Evolutionary conservation across 2,329 filamentous ascomycete genomes (phyloP).

Genomic region (Orbilia javanica): DNA sequence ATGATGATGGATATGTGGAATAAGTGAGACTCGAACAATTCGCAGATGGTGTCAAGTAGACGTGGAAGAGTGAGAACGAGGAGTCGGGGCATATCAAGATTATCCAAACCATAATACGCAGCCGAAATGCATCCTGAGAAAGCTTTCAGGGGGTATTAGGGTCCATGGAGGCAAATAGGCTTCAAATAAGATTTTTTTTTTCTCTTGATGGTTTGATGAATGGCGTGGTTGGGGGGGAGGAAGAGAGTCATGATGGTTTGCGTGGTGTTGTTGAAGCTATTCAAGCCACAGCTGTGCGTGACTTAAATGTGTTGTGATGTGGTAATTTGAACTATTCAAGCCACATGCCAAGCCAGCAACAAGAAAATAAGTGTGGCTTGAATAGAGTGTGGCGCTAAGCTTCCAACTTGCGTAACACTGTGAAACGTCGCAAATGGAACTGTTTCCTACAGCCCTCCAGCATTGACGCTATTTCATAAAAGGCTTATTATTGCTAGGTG

Average conservation of each 20-base stretch:
- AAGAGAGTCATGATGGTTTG: not conserved
- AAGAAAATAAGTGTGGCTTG: slow-evolving; percentile 54
- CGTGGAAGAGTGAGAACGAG: slow-evolving; percentile 14
- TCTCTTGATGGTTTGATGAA: not conserved
- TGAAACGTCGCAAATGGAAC: not conserved
- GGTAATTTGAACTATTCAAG: slow-evolving; percentile 10
- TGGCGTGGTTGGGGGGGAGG: slow-evolving; percentile 1
- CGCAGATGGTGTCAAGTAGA: slow-evolving; percentile 12
- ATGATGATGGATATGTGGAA: slow-evolving; percentile 37
- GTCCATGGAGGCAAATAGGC: not conserved
- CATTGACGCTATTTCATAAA: too few species aligned
- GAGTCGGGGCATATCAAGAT: slow-evolving; percentile 5
- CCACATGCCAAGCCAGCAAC: not conserved
- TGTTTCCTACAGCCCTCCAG: not conserved
- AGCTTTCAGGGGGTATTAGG: not conserved
- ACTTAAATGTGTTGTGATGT: slow-evolving; percentile 26
- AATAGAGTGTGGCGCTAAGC: not conserved
- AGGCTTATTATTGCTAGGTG: too few species aligned
- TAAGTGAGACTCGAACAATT: slow-evolving; percentile 33
- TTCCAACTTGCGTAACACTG: not conserved
- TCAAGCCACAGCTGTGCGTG: slow-evolving; percentile 38
- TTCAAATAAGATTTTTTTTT: not conserved
- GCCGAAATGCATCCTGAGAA: not conserved
- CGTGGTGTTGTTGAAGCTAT: slow-evolving; percentile 32
- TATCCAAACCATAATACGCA: not conserved